phyloP scores from a whole-genome alignment of 176 grass and related monocot species.

The Hsuehochloa calcarea region DNA sequence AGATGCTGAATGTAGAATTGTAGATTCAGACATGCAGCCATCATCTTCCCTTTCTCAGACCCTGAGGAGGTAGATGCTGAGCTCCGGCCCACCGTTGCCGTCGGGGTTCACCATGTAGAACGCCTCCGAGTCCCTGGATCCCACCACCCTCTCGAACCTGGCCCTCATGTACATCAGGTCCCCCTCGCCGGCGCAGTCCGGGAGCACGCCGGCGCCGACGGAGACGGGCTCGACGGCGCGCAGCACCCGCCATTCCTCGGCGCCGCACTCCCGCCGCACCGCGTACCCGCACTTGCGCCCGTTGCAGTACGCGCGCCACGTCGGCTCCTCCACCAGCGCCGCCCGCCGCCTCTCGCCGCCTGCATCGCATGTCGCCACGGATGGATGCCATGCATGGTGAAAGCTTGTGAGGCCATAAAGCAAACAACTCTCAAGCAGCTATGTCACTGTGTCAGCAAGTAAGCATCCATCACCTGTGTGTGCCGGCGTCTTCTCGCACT shows the following conservation, averaged over 20 bases:
- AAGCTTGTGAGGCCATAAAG: background rate
- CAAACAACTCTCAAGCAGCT: too few species aligned
- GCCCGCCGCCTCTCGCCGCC: background rate
- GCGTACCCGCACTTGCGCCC: constrained; percentile 84
- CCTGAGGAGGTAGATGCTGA: constrained; percentile 80
- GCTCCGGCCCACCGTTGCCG: constrained; percentile 55
- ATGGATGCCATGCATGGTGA: background rate
- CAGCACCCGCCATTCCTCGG: constrained; percentile 51
- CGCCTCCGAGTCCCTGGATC: constrained; percentile 76
- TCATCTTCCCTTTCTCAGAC: constrained; percentile 12
- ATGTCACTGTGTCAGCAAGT: too few species aligned
- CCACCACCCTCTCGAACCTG: constrained; percentile 80
- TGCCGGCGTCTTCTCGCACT: constrained; percentile 43
- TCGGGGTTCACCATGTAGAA: constrained; percentile 99
- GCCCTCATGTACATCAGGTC: constrained; percentile 92
- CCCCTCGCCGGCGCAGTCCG: constrained; percentile 34
- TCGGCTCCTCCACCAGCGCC: constrained; percentile 61
- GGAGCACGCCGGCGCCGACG: constrained; percentile 72
- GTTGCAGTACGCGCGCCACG: constrained; percentile 86
- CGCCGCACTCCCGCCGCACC: constrained; percentile 55
- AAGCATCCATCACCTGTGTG: background rate
- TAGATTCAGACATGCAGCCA: background rate
- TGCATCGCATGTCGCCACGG: background rate
- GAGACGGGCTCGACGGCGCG: constrained; percentile 63
- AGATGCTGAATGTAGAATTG: background rate